Base-by-base conservation (phyloP, 2,329 filamentous ascomycete genomes). In the Amesomyces nigricolor region DNA sequence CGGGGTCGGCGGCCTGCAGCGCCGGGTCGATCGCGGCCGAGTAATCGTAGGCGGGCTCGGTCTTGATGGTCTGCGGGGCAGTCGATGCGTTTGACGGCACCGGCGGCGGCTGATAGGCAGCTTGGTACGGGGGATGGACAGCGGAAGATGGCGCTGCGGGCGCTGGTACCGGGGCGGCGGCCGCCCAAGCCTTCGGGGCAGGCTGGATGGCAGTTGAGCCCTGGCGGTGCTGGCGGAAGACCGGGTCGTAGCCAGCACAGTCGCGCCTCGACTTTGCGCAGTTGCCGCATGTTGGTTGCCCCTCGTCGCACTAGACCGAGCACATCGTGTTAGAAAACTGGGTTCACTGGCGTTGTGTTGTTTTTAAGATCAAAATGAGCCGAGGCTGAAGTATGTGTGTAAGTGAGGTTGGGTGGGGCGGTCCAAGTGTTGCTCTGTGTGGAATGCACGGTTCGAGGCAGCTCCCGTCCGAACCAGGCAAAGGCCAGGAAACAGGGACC, bases 211-310 rank as follows among this genome's bases (percentile, higher is more conserved):
- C 81, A 47, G 87, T 79, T 30, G 87, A 87, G 51, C 84, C 82
- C 65, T 86, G 83, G 60, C 86, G 81, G 62, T 81, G 81, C 72
- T 90, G 32, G 8, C 32, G 89, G 75, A 92, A 94, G 66, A 92
- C 89, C 38, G 89, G 88, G 67, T 94, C 89, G 80, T 94, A 94
- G 53, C 89, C 89, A 47, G 91, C 70, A 67, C 89, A 94, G 66
- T 92, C 88, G 67, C 89, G 88, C 73, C 92, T 94, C 63, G 87
- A 91, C 71, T 94, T 94, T 68, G 87, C 86, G 74, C 89, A 94
- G 68, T 94, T 90, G 74, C 90, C 86, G 78, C 94, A 99, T 58
- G 87, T 85, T 19, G 94, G 94, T 72, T 96, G 91, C 58, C 84
- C 85, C 78, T 99, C 94, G 81, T 97, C 94, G 75, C 94, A 99